Percentiles rank a stretch among this genome's conserved stretches.
These are phyloP conservation scores for Pigoraptor vietnamica DNA, from an alignment of 78 protist genomes.

Conservation along the genomic window DNA sequence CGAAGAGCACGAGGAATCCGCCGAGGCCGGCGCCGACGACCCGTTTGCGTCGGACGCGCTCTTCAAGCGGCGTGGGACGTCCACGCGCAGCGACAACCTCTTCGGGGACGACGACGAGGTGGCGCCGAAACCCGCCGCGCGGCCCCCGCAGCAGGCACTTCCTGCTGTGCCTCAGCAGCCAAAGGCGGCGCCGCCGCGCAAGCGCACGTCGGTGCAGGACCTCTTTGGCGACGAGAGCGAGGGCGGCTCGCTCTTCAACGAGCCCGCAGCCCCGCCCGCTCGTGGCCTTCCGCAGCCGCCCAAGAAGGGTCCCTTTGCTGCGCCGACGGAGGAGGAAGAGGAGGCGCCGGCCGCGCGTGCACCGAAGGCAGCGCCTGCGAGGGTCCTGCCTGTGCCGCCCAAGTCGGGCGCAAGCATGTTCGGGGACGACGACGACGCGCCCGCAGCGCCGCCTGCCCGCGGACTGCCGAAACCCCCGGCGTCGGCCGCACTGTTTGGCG, in stretches of 20 bases:
- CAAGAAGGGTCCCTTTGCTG: no score
- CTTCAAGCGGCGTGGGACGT: no score
- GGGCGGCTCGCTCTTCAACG: no score
- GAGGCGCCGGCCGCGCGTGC: background rate
- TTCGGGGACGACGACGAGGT: background rate
- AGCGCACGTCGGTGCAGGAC: background rate
- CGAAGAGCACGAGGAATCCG: background rate
- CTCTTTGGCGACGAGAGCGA: background rate
- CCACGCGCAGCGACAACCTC: no score
- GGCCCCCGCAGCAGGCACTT: background rate
- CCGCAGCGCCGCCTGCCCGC: background rate
- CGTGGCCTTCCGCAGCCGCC: no score
- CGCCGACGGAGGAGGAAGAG: background rate
- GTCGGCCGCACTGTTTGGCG: background rate
- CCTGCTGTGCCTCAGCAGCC: background rate
- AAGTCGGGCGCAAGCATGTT: background rate
- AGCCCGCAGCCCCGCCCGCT: no score
- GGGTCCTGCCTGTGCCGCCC: background rate
- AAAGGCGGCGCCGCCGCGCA: background rate
- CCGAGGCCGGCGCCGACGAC: background rate
- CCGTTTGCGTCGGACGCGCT: background rate
- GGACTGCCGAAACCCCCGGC: background rate
- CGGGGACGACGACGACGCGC: background rate
- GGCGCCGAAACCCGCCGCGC: background rate
- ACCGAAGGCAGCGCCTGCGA: background rate